Base-by-base conservation (phyloP, 23 red algal genomes). In the Agarophyton chilense region DNA sequence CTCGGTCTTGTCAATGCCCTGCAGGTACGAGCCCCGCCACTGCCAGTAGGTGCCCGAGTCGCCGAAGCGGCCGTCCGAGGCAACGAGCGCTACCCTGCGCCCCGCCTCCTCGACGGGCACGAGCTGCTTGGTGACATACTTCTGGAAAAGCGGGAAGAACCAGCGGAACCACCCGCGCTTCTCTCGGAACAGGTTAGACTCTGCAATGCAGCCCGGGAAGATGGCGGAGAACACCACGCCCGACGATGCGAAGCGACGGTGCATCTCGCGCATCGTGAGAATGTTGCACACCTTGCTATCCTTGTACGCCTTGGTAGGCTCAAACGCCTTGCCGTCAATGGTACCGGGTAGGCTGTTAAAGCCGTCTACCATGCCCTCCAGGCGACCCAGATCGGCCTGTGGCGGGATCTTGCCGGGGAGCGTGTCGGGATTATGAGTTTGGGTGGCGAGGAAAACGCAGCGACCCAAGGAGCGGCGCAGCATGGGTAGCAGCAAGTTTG, bases 241-340 rank as follows among this genome's bases (percentile, higher is more conserved):
- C 49, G 87, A 65, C 51, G 70, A 77, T 22, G 53, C 77, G 53
- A 53, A 90, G 6, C 95, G 89, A 18, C 79, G 84, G 54, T 89
- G 53, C 72, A 97, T 82, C 50, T 84, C 89, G 8, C 19, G 64
- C 95, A 97, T 97, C 58, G 91, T 93, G 61, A 97, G 43, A 34
- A 92, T 83, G 65, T 94, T 97, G 82, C 89, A 92, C 5, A 88
- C 95, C 83, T 97, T 97, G 50, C 81, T 77, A 72, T 97, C 95
- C 63, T 97, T 97, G 85, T 97, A 97, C 24, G 95, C 95, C 61
- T 97, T 97, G 34, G 95, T 97, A 13, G 95, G 95, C 84, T 97
- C 95, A 61, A 97, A 97, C 61, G 39, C 52, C 52, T 82, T 81
- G 25, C 83, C 84, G 45, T 97, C 91, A 52, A 97, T 89, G 29